A percentile compares a stretch with the other conserved stretches of the same genome.
These are phyloP conservation scores for Lasiodiplodia hormozganensis DNA, from an alignment of 2,329 filamentous ascomycete genomes.

Conservation along the genomic window DNA sequence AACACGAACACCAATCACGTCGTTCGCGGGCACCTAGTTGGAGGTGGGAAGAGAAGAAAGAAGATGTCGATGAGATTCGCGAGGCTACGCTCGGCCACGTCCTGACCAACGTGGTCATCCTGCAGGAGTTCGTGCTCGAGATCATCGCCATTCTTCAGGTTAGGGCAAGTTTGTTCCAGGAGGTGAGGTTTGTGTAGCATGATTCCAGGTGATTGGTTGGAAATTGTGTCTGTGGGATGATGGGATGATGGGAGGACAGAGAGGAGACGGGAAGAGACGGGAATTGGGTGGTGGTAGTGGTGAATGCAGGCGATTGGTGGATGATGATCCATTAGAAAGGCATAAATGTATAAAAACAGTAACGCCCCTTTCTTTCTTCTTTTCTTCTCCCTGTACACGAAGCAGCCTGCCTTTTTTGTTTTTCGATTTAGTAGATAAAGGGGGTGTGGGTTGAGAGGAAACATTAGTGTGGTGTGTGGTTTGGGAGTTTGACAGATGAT, in stretches of 20 bases:
- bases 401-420: neutral
- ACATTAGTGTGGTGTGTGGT: neutral
- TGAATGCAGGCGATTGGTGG: neutral
- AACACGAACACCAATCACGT: neutral
- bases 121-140: slow-evolving; percentile 60
- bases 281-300: neutral
- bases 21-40: neutral
- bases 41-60: slow-evolving; percentile 27
- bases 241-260: neutral
- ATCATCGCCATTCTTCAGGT: slow-evolving; percentile 57
- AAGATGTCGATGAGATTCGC: slow-evolving; percentile 36
- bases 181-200: slow-evolving; percentile 47
- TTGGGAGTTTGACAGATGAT: neutral
- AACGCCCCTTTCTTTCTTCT: neutral
- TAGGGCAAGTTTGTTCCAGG: slow-evolving; percentile 55
- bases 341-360: slow-evolving; percentile 7
- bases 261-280: too few relatives aligned
- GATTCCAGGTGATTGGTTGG: too few relatives aligned
- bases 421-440: neutral
- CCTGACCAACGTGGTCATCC: slow-evolving; percentile 57
- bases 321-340: neutral
- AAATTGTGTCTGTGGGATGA: too few relatives aligned
- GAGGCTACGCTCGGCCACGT: slow-evolving; percentile 57
- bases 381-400: neutral
- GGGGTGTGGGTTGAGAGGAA: neutral